phyloP scores from a whole-genome alignment of 176 grass and related monocot genomes.

The Ensete ventricosum region DNA sequence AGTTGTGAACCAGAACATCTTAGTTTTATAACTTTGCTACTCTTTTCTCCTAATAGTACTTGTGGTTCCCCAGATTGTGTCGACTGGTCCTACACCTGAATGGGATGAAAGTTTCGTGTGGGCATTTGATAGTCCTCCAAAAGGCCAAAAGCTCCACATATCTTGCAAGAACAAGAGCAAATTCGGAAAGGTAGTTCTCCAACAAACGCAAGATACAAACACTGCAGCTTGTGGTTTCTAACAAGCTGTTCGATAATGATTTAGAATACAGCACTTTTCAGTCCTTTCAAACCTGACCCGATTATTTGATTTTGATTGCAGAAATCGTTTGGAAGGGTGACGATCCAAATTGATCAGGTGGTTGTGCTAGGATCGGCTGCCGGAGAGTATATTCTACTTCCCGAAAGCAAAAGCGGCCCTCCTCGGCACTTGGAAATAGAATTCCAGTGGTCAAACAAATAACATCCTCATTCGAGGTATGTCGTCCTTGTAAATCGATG shows the following conservation, averaged over 20 bases:
- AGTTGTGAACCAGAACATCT: too few species aligned
- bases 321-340: slow-evolving; percentile 97
- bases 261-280: neutral
- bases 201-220: slow-evolving; percentile 7
- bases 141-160: slow-evolving; percentile 98
- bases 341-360: slow-evolving; percentile 91
- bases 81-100: slow-evolving; percentile 78
- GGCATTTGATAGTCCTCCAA: slow-evolving; percentile 96
- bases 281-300: neutral
- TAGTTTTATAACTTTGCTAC: neutral
- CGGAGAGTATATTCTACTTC: slow-evolving; percentile 82
- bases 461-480: slow-evolving; percentile 27
- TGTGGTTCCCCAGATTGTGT: slow-evolving; percentile 55
- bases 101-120: slow-evolving; percentile 97
- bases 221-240: neutral
- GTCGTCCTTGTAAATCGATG: slow-evolving; percentile 35
- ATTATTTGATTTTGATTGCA: slow-evolving; percentile 29
- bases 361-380: slow-evolving; percentile 98
- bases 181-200: slow-evolving; percentile 70
- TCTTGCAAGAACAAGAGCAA: slow-evolving; percentile 99
- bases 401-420: slow-evolving; percentile 88
- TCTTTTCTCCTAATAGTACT: neutral
- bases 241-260: neutral
- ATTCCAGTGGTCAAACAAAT: slow-evolving; percentile 99
- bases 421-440: slow-evolving; percentile 95